These are phyloP conservation scores for Immersiporthe knoxdaviesiana DNA, from an alignment of 2,329 filamentous ascomycete species.

Conservation along the genomic window DNA sequence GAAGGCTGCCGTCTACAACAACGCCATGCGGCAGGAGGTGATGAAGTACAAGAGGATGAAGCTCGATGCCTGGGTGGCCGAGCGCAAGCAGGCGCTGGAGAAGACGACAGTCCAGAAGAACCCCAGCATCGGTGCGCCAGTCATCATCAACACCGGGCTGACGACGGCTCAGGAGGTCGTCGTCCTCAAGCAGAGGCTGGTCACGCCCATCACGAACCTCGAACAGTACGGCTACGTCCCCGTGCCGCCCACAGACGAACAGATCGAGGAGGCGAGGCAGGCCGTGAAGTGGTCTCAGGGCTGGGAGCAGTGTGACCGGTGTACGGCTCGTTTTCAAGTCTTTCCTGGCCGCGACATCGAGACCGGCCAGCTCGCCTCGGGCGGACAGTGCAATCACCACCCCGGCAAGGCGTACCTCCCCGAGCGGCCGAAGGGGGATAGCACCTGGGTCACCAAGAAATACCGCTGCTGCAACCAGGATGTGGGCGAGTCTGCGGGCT, in stretches of 20 bases:
- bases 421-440: constrained; percentile 58
- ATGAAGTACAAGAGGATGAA: constrained; percentile 76
- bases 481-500: constrained; percentile 74
- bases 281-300: constrained; percentile 70
- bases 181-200: constrained; percentile 62
- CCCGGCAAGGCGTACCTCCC: constrained; percentile 71
- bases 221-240: constrained; percentile 76
- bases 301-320: constrained; percentile 90
- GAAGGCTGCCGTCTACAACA: constrained; percentile 74
- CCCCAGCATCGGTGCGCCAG: constrained; percentile 43
- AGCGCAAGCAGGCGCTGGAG: constrained; percentile 48
- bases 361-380: constrained; percentile 75
- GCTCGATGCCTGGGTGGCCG: constrained; percentile 70
- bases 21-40: constrained; percentile 82
- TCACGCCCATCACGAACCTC: constrained; percentile 67
- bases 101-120: constrained; percentile 41
- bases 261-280: constrained; percentile 67
- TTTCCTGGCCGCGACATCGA: constrained; percentile 81
- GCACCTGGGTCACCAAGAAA: constrained; percentile 59
- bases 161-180: constrained; percentile 67
- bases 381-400: constrained; percentile 80
- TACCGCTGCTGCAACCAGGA: constrained; percentile 81
- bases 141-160: constrained; percentile 70
- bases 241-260: constrained; percentile 63
- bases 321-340: constrained; percentile 83